A percentile compares a stretch with the other conserved stretches of the same genome.
phyloP scores from a whole-genome alignment of 306 rosid genomes.

The Betula pendula region DNA sequence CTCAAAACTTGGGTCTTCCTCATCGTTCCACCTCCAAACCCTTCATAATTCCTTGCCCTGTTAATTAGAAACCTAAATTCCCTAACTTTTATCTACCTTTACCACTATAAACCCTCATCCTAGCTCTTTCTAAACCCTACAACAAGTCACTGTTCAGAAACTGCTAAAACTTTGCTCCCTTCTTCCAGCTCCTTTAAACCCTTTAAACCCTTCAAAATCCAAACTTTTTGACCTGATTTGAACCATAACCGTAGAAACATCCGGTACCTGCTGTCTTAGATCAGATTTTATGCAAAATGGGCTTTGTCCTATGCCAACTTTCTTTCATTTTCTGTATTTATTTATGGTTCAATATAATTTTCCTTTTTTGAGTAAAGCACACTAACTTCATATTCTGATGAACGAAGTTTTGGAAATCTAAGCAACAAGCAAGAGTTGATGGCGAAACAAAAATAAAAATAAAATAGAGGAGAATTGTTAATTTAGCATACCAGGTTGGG shows the following conservation, averaged over 20 bases:
- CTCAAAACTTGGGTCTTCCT: neutral
- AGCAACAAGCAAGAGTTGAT: conserved; percentile 13
- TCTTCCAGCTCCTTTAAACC: neutral
- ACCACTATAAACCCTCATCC: neutral
- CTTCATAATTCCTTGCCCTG: neutral
- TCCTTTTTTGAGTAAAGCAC: neutral
- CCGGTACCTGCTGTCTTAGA: neutral
- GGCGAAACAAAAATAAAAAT: neutral
- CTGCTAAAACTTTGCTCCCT: neutral
- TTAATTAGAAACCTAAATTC: neutral
- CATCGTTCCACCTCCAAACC: neutral
- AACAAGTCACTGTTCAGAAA: neutral
- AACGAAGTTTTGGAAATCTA: neutral
- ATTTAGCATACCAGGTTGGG: conserved; percentile 56
- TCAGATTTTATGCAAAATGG: neutral
- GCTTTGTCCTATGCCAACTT: neutral
- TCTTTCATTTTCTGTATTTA: neutral
- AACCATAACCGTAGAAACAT: neutral
- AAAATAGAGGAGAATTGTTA: neutral
- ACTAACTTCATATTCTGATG: neutral
- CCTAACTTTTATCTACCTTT: neutral
- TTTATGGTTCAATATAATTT: neutral
- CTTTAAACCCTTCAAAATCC: neutral
- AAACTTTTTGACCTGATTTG: neutral
- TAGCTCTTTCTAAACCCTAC: neutral